Evolutionary conservation across 768 basidiomycete genomes (phyloP).

Genomic region (Leccinum subtestaceum): DNA sequence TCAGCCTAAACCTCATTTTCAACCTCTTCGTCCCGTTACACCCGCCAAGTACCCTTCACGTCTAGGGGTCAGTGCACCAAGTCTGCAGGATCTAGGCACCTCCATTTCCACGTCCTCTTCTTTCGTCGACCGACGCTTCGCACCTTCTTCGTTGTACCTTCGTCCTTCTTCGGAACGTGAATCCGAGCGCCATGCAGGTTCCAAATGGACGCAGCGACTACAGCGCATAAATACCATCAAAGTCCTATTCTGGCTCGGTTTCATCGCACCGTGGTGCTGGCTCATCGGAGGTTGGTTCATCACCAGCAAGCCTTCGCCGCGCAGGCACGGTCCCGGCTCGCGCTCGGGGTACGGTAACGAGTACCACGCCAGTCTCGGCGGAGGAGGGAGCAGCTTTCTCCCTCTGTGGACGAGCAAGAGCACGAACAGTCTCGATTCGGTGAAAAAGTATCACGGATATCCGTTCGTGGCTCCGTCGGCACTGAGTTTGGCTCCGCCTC

Average conservation of each 20-base stretch:
- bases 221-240: conserved; percentile 38
- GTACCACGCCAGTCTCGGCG: conserved; percentile 34
- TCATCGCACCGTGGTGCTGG: conserved; percentile 72
- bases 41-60: conserved; percentile 6
- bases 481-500: conserved; percentile 30
- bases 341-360: conserved; percentile 2
- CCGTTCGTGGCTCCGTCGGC: conserved; percentile 58
- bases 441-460: conserved; percentile 48
- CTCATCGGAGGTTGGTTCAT: conserved; percentile 75
- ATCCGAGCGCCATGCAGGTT: conserved; percentile 20
- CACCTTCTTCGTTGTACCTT: conserved; percentile 39
- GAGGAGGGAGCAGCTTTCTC: conserved; percentile 37
- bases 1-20: conserved; percentile 8
- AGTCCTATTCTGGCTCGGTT: conserved; percentile 75
- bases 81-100: conserved; percentile 26
- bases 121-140: conserved; percentile 52
- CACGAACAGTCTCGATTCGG: conserved; percentile 43
- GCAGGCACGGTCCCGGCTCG: background rate
- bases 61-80: conserved; percentile 20
- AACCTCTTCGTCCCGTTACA: conserved; percentile 14
- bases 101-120: conserved; percentile 44
- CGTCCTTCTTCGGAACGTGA: conserved; percentile 34
- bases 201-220: conserved; percentile 10
- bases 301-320: conserved; percentile 16
- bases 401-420: conserved; percentile 37